Base-by-base conservation (phyloP, 1,284 basidiomycete genomes). In the Cryptococcus amylolentus region DNA sequence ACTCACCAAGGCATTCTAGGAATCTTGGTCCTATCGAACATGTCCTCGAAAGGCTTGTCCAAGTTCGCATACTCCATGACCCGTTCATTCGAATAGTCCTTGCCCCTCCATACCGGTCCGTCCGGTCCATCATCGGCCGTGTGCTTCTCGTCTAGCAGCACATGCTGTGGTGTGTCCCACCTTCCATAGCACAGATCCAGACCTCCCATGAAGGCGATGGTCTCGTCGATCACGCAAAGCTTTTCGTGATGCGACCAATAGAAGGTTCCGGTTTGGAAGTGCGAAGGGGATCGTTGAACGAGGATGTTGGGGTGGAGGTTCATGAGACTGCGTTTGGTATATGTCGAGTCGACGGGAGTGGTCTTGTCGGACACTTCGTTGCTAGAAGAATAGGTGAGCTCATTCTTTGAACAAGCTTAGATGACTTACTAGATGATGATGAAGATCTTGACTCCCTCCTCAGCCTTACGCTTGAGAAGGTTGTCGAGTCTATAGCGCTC, bases 201-300 rank as follows among this genome's bases (percentile, higher is more conserved):
- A 1, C 96, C 96, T 31, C 96, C 96, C 90, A 94, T 96, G 77
- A 98, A 98, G 0, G 91, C 95, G 63, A 98, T 95, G 0, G 91
- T 87, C 75, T 97, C 91, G 74, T 99, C 96, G 61, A 98, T 91
- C 14, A 98, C 91, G 73, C 95, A 98, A 58, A 99, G 76, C 77
- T 98, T 99, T 80, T 99, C 96, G 77, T 98, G 96, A 78, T 96
- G 93, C 35, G 92, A 92, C 95, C 95, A 98, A 73, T 96, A 96
- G 74, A 97, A 92, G 0, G 94, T 98, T 4, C 95, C 94, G 0
- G 93, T 97, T 70, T 94, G 89, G 75, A 98, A 93, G 77, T 98
- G 95, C 5, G 91, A 95, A 0, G 96, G 96, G 13, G 94, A 98
- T 41, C 96, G 86, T 75, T 98, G 96, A 3, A 98, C 86, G 84